These are phyloP conservation scores for Umbilicaria muhlenbergii DNA, from an alignment of 495 filamentous ascomycete genomes.

Conservation along the genomic window DNA sequence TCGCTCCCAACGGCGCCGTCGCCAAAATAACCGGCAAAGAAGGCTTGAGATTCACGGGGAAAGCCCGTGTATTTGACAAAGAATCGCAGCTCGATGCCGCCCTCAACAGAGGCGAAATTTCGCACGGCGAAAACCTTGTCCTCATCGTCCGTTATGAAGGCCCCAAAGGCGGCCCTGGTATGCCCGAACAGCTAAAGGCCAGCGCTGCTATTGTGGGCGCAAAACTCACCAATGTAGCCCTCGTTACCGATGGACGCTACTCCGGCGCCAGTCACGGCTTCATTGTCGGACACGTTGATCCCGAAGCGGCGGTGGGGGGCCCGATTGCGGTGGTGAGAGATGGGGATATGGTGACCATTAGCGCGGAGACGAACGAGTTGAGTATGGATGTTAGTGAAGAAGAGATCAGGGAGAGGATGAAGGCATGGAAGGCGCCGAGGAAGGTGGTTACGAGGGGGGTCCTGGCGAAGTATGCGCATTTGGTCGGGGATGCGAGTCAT, in stretches of 20 bases:
- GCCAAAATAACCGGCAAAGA: constrained; percentile 98
- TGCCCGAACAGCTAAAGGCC: constrained; percentile 94
- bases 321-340: constrained; percentile 68
- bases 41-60: constrained; percentile 66
- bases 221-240: constrained; percentile 69
- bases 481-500: constrained; percentile 61
- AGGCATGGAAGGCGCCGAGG: constrained; percentile 57
- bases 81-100: constrained; percentile 66
- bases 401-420: constrained; percentile 52
- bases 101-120: constrained; percentile 53
- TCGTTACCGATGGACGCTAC: constrained; percentile 91
- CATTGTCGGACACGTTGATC: constrained; percentile 89
- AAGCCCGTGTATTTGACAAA: constrained; percentile 82
- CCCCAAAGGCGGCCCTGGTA: constrained; percentile 87
- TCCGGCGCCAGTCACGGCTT: constrained; percentile 86
- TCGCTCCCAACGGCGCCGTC: constrained; percentile 82
- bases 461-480: constrained; percentile 73
- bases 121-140: constrained; percentile 70
- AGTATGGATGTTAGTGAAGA: constrained; percentile 58
- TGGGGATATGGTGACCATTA: constrained; percentile 78
- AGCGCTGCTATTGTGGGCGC: constrained; percentile 89
- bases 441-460: constrained; percentile 70
- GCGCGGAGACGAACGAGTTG: constrained; percentile 64
- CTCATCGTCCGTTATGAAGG: constrained; percentile 91
- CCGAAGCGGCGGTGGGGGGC: constrained; percentile 72